Base-by-base conservation (phyloP, 495 filamentous ascomycete species). In the Gamarada debralockiae region DNA sequence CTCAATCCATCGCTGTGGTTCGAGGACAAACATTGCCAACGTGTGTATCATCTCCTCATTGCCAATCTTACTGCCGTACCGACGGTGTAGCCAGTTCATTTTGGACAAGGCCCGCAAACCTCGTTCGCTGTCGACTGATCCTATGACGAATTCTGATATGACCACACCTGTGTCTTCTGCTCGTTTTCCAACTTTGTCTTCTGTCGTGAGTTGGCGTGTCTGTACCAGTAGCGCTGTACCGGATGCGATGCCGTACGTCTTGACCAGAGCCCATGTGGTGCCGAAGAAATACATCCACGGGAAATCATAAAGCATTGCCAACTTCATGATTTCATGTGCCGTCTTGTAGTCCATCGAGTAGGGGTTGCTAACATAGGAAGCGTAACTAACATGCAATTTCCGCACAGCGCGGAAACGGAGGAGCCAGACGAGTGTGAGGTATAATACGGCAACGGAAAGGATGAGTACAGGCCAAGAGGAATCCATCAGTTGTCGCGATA, bases 201-300 rank as follows among this genome's bases (percentile, higher is more conserved):
- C 48, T 18, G 70, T 69, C n/a, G 73, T 70, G 27, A 87, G 74
- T 54, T 86, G 78, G 31, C 64, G 68, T 3, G 83, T 87, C 45
- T 72, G 68, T 0, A 71, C 72, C 23, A 87, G 76, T 6, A 83
- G 65, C 23, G 53, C 58, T 2, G 79, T 79, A 48, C 84, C 84
- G 8, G 72, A 63, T 0, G 83, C 78, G 42, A 86, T 80, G n/a
- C 81, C 83, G 58, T 86, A 87, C 24, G 82, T 85, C 72, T 83
- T 55, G 24, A 58, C 43, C 2, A 64, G 62, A 21, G 62, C 62
- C 62, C 62, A 64, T 54, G 65, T 57, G 31, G 62, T 64, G 46
- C 59, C 55, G 47, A 64, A 64, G 45, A 48, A 53, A 56, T 56
- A 64, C 3, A 61, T 46, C 40, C 52, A 64, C 0, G 62, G 62